Evolutionary conservation across 371 early-diverging fungal species (phyloP), one percentile per base, ranked within the genome.

Genomic region (Lichtheimia ornata): DNA sequence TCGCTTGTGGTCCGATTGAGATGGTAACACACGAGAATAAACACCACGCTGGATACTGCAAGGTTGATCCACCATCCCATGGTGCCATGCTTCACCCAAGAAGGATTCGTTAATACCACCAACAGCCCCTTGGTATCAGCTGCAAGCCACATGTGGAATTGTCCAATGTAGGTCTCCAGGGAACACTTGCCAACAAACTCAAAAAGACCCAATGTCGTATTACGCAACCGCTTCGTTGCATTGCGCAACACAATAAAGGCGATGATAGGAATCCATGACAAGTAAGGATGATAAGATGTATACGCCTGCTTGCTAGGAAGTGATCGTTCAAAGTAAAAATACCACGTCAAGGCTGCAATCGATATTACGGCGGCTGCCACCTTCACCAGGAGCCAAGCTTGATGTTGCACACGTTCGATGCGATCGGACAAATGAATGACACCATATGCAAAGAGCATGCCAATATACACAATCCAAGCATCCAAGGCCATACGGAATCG

Each of bases 131-230:
- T 87, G 22, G 90, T 90, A 56, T 91, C 91, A 5, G 81, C 87
- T 1, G 88, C 91, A 35, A 92, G 66, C 84, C 89, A 91, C 64
- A 91, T 76, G 60, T 92, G 93, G 65, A 86, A 91, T 68, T 92
- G 93, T 7, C 89, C 85, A 65, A 91, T 86, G 57, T 90, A 91
- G 4, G 90, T 88, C 66, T 92, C 93, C 3, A 92, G 69, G 2
- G 88, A 88, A 54, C 84, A 83, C 22, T 73, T 77, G 13, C 91
- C 93, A 28, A 89, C 73, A 53, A 83, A 86, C 0, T 77, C 53
- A 68, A 76, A 87, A 24, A 82, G 77, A 1, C 67, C 53, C 24
- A 86, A 86, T 30, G 84, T 71, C 14, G 77, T 82, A 51, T 75
- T 72, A 13, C 91, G 78, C 42, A 87, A 63, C 4, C 50, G 47